A percentile compares a stretch with the other conserved stretches of the same genome.
Evolutionary conservation across 140 eudicot species (phyloP).

Genomic region (Stevia rebaudiana): DNA sequence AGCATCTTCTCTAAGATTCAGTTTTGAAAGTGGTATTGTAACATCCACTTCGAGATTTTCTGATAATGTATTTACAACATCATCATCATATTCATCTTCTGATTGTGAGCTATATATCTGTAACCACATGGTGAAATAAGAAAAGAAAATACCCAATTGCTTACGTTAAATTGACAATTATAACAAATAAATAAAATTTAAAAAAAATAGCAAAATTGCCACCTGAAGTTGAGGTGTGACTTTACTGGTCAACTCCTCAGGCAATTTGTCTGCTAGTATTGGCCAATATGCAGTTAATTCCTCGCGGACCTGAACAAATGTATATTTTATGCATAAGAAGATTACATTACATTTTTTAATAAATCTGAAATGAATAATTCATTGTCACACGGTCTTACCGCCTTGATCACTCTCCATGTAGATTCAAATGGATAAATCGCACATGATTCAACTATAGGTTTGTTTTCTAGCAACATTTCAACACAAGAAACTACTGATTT

Average conservation of each 20-base stretch:
- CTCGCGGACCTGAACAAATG: slow-evolving; percentile 61
- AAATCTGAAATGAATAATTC: neutral
- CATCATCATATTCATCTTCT: slow-evolving; percentile 49
- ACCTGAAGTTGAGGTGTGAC: slow-evolving; percentile 51
- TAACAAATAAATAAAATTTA: neutral
- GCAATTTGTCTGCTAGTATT: slow-evolving; percentile 45
- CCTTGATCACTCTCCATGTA: slow-evolving; percentile 71
- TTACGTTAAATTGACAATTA: neutral
- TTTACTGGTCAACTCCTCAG: slow-evolving; percentile 46
- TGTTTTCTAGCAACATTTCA: slow-evolving; percentile 56
- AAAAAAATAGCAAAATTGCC: slow-evolving; percentile 8
- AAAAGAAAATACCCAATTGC: neutral
- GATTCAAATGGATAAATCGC: slow-evolving; percentile 76
- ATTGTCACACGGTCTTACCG: slow-evolving; percentile 30
- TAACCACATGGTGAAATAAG: neutral
- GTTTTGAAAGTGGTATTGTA: slow-evolving; percentile 51
- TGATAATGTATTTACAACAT: slow-evolving; percentile 25
- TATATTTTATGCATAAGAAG: neutral
- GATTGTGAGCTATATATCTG: slow-evolving; percentile 66
- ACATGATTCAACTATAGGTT: slow-evolving; percentile 36
- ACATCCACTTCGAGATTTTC: slow-evolving; percentile 48
- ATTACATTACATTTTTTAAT: neutral
- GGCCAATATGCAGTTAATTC: slow-evolving; percentile 69
- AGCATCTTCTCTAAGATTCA: slow-evolving; percentile 46
- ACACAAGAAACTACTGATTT: slow-evolving; percentile 78